Percentiles rank a stretch among this genome's conserved stretches.
Evolutionary conservation across 2,329 filamentous ascomycete species (phyloP).

Genomic region (Macrophomina tecta): DNA sequence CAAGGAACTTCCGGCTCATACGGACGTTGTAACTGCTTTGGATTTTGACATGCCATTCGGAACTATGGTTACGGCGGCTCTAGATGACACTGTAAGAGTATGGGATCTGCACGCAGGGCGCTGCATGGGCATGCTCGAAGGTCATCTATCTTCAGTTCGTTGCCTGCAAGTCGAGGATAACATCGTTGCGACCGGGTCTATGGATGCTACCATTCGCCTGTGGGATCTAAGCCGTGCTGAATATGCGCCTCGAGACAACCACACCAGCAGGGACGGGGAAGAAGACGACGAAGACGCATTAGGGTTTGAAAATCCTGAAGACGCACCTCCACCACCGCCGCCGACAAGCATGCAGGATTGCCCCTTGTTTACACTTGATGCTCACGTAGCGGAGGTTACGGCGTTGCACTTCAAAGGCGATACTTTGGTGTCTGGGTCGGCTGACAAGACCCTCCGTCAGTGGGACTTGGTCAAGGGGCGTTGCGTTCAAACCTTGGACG

Average conservation of each 20-base stretch:
- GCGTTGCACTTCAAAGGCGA: slow-evolving; percentile 89
- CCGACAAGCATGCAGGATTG: slow-evolving; percentile 86
- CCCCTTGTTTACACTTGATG: slow-evolving; percentile 83
- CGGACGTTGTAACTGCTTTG: slow-evolving; percentile 83
- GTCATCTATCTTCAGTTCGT: slow-evolving; percentile 91
- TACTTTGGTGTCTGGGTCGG: slow-evolving; percentile 90
- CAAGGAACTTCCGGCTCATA: slow-evolving; percentile 85
- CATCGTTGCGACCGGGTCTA: slow-evolving; percentile 89
- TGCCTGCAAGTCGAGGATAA: slow-evolving; percentile 95
- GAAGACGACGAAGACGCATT: slow-evolving; percentile 62
- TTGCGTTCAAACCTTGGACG: slow-evolving; percentile 95
- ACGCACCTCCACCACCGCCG: slow-evolving; percentile 71
- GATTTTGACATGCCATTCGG: slow-evolving; percentile 99
- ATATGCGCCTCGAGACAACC: slow-evolving; percentile 72
- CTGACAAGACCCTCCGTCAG: slow-evolving; percentile 95
- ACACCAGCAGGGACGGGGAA: slow-evolving; percentile 52
- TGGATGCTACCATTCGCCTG: slow-evolving; percentile 90
- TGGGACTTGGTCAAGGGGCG: slow-evolving; percentile 98
- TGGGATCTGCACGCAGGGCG: slow-evolving; percentile 96
- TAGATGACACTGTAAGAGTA: slow-evolving; percentile 92
- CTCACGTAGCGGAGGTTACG: slow-evolving; percentile 93
- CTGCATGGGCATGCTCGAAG: slow-evolving; percentile 89
- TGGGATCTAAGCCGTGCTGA: slow-evolving; percentile 94
- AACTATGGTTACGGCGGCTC: slow-evolving; percentile 86
- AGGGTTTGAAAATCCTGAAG: slow-evolving; percentile 74